These are phyloP conservation scores for Fraxinus xanthoxyloides DNA, from an alignment of 305 asterid species.

Conservation along the genomic window DNA sequence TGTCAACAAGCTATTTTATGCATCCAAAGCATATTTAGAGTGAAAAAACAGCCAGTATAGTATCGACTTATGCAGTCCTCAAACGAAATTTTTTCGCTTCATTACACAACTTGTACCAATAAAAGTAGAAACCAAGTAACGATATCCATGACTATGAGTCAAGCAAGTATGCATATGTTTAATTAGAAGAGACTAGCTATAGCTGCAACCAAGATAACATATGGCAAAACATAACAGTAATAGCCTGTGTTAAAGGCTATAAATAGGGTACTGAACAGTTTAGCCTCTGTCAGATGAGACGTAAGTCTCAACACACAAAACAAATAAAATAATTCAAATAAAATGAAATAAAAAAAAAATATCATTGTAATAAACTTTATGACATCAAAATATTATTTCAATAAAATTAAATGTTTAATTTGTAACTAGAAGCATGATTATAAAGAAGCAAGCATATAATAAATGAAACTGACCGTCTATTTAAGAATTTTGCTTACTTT, in stretches of 20 bases:
- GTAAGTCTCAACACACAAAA: neutral
- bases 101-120: neutral
- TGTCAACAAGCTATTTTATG: neutral
- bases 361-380: neutral
- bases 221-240: neutral
- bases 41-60: neutral
- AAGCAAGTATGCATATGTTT: neutral
- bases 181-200: neutral
- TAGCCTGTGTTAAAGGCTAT: neutral
- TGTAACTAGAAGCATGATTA: neutral
- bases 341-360: neutral
- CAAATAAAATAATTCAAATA: neutral
- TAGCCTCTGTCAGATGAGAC: neutral
- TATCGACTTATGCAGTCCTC: neutral
- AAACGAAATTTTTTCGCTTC: neutral
- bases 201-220: neutral
- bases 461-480: neutral
- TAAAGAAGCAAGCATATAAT: neutral
- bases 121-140: neutral
- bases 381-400: neutral
- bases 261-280: neutral
- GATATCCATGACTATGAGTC: neutral
- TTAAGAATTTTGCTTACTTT: neutral
- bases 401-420: neutral
- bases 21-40: slow-evolving; percentile 11